phyloP scores from a whole-genome alignment of 108 stramenopile species.

The Parietichytrium sp. region DNA sequence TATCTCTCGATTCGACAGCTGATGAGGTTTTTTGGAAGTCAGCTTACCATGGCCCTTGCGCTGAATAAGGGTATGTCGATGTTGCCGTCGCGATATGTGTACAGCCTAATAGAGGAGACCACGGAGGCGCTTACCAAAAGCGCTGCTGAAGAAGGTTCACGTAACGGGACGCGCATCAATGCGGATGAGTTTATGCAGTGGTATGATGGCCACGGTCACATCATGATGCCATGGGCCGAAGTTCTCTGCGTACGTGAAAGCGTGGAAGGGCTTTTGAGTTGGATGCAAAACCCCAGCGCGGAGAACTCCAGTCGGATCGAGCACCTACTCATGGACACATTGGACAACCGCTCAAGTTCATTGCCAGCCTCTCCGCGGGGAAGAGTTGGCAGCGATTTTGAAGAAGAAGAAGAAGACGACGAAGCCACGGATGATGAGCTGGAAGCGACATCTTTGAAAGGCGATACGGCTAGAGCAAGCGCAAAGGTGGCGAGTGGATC shows the following conservation, averaged over 20 bases:
- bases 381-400: not conserved
- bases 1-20: not conserved
- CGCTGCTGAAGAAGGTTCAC: too few relatives aligned
- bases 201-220: not conserved
- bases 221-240: slow-evolving; percentile 31
- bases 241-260: too few relatives aligned
- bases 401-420: not conserved
- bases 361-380: too few relatives aligned
- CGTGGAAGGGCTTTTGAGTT: too few relatives aligned
- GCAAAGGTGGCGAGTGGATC: not conserved
- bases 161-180: too few relatives aligned
- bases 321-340: too few relatives aligned
- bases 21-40: not conserved
- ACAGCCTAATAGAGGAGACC: slow-evolving; percentile 28
- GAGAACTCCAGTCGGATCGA: too few relatives aligned
- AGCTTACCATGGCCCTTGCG: not conserved
- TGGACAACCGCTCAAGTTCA: too few relatives aligned
- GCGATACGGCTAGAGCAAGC: not conserved
- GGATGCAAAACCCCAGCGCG: too few relatives aligned
- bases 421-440: not conserved
- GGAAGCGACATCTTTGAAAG: not conserved
- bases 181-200: not conserved
- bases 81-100: slow-evolving; percentile 28
- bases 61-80: slow-evolving; percentile 10
- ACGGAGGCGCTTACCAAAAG: too few relatives aligned